Conservation (phyloP, 73 alveolate species). For the Diophrys appendiculata region DNA sequence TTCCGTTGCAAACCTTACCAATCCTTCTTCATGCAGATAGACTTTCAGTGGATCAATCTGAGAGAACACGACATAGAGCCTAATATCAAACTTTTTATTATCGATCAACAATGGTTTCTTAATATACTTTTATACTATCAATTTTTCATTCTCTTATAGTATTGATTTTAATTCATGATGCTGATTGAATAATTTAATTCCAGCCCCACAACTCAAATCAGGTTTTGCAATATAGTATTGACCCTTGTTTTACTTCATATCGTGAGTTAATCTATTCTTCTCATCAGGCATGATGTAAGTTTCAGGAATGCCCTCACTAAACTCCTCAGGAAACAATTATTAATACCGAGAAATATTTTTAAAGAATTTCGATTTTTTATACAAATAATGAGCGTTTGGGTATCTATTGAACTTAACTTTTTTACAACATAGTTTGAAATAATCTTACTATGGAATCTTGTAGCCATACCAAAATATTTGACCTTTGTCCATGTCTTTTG, state of each 20-base stretch:
- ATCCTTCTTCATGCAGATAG: slow-evolving; percentile 79
- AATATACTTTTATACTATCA: slow-evolving; percentile 29
- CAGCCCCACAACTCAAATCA: neutral
- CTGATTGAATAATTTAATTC: neutral
- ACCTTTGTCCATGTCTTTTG: neutral
- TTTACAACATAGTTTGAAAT: neutral
- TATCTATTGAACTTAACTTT: neutral
- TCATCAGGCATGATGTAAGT: neutral
- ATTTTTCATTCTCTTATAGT: neutral
- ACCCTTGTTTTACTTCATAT: neutral
- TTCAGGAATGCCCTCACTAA: neutral
- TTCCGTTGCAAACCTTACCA: slow-evolving; percentile 81
- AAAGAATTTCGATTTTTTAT: neutral
- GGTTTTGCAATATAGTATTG: neutral
- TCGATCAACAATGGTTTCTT: slow-evolving; percentile 80
- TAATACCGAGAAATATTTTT: neutral
- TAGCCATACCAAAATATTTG: neutral
- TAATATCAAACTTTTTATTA: slow-evolving; percentile 80
- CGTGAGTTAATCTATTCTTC: neutral
- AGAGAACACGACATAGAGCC: slow-evolving; percentile 86
- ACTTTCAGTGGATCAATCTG: slow-evolving; percentile 81
- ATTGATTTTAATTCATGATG: neutral
- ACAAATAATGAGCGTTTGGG: neutral
- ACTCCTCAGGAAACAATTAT: neutral
- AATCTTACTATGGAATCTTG: neutral